Conservation (phyloP, 2,329 filamentous ascomycete species). For the Trichoderma atrobrunneum region DNA sequence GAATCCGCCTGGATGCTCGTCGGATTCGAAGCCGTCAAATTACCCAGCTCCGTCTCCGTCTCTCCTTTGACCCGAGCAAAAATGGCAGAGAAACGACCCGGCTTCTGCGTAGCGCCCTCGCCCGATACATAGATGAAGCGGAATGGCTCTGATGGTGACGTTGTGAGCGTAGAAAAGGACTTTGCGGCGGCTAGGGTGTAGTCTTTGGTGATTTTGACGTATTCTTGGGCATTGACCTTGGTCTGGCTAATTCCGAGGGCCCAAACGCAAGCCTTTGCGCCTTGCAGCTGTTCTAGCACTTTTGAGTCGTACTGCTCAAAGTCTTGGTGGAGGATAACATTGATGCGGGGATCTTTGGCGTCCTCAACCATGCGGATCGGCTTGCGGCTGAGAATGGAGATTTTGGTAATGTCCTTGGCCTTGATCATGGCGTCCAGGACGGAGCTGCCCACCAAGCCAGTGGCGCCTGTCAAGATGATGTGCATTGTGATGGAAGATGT, state of each 20-base stretch:
- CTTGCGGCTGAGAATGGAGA: conserved; percentile 65
- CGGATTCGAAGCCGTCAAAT: conserved; percentile 44
- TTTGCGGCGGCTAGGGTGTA: conserved; percentile 63
- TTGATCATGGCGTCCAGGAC: conserved; percentile 62
- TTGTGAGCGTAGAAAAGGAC: conserved; percentile 50
- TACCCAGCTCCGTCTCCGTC: conserved; percentile 58
- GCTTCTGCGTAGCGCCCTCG: conserved; percentile 56
- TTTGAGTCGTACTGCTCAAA: conserved; percentile 58
- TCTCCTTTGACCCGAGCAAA: conserved; percentile 67
- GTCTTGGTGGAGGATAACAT: conserved; percentile 66
- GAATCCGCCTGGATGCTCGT: conserved; percentile 52
- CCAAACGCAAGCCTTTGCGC: conserved; percentile 70
- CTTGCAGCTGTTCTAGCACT: conserved; percentile 58
- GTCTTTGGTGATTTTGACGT: conserved; percentile 65
- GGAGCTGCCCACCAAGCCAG: conserved; percentile 61
- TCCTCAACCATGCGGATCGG: conserved; percentile 62
- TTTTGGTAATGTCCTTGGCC: conserved; percentile 53
- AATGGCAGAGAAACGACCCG: conserved; percentile 52
- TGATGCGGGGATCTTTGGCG: conserved; percentile 55
- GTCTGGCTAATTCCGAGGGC: conserved; percentile 65
- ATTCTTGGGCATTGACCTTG: conserved; percentile 61
- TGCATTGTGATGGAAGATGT: conserved; percentile 44
- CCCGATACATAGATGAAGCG: conserved; percentile 72
- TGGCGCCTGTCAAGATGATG: conserved; percentile 67
- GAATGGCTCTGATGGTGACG: conserved; percentile 48